A percentile compares a stretch with the other conserved stretches of the same genome.
Conservation (phyloP, 768 basidiomycete genomes). For the Chalciporus pseudorubinellus region DNA sequence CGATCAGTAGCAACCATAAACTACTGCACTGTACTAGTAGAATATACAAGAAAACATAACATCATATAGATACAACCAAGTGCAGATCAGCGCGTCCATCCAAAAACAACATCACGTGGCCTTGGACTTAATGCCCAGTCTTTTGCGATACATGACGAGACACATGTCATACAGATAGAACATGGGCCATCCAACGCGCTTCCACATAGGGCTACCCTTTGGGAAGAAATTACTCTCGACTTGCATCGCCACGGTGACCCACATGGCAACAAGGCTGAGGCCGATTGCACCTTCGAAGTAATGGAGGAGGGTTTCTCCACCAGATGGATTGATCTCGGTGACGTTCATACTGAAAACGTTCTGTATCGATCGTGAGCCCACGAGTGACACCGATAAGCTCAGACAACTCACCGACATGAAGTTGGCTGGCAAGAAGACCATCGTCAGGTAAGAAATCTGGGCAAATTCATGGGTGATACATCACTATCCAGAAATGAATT, state of each 20-base stretch:
- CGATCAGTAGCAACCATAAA: too few species aligned
- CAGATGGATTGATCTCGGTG: slow-evolving; percentile 35
- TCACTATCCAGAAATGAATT: slow-evolving; percentile 25
- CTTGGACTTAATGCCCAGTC: slow-evolving; percentile 1
- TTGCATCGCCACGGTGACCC: slow-evolving; percentile 56
- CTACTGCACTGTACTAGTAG: too few species aligned
- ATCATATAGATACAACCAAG: too few species aligned
- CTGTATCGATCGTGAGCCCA: slow-evolving; percentile 27
- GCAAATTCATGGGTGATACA: neutral
- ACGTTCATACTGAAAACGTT: slow-evolving; percentile 59
- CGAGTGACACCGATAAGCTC: too few species aligned
- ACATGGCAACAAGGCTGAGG: slow-evolving; percentile 50
- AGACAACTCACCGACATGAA: slow-evolving; percentile 34
- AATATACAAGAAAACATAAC: too few species aligned
- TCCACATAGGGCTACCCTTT: slow-evolving; percentile 10
- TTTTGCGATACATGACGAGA: neutral
- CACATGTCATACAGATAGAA: slow-evolving; percentile 1
- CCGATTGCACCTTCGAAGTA: slow-evolving; percentile 42
- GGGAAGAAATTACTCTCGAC: slow-evolving; percentile 24
- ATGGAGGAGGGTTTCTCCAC: slow-evolving; percentile 32
- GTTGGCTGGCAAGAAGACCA: slow-evolving; percentile 58
- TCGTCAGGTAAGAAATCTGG: slow-evolving; percentile 49
- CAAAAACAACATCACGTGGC: slow-evolving; percentile 1
- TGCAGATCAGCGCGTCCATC: neutral
- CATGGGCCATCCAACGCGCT: slow-evolving; percentile 23